These are phyloP conservation scores for Ananas comosus DNA, from an alignment of 176 grass and related monocot genomes.

Conservation along the genomic window DNA sequence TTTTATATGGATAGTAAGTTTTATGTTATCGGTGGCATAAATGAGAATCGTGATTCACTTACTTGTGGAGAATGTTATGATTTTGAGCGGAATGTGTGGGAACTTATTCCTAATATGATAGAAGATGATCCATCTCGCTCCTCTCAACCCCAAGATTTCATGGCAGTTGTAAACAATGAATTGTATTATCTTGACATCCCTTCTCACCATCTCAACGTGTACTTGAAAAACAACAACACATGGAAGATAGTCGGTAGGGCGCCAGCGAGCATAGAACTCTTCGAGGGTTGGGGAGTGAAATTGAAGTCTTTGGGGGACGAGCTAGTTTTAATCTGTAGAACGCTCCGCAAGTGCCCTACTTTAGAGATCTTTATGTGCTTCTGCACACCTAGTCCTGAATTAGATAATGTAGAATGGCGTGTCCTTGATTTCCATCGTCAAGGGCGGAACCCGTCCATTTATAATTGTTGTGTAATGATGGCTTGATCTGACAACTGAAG, in stretches of 20 bases:
- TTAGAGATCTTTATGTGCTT: not conserved
- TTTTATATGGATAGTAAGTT: slow-evolving; percentile 8
- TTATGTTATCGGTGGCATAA: not conserved
- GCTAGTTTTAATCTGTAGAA: not conserved
- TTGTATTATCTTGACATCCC: no score
- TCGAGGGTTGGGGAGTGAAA: not conserved
- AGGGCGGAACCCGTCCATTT: not conserved
- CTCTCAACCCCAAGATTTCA: no score
- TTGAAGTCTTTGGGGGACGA: not conserved
- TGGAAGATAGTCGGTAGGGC: not conserved
- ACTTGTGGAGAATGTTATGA: slow-evolving; percentile 4
- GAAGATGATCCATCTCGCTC: no score
- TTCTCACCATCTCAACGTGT: no score
- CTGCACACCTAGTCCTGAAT: not conserved
- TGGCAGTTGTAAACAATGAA: no score
- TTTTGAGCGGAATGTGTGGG: not conserved
- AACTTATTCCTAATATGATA: no score
- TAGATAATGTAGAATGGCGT: not conserved
- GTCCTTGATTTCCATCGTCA: not conserved
- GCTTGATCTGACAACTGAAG: not conserved
- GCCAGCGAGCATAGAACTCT: not conserved
- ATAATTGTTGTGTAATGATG: slow-evolving; percentile 1
- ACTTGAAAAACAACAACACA: not conserved
- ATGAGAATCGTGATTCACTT: not conserved
- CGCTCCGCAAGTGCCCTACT: not conserved